Base-by-base conservation (phyloP, 176 grass and related monocot species). In the Ensete glaucum region DNA sequence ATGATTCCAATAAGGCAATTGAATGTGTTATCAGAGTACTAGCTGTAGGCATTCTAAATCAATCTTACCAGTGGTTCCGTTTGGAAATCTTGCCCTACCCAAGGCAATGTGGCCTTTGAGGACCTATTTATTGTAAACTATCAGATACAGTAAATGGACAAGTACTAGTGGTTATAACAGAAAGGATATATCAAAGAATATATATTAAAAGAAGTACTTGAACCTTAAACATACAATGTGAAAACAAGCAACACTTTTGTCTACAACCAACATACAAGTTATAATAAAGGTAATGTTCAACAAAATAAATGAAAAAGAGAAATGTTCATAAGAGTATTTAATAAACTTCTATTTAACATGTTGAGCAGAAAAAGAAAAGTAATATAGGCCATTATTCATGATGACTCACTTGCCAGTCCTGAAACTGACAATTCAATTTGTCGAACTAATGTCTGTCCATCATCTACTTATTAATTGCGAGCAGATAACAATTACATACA, bases 31-130 rank as follows among this genome's bases (percentile, higher is more conserved):
- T 16, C 16, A 76, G 34, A 43, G 34, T n/a, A 29, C 7, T 26
- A 52, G 69, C 21, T 25, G 67, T 65, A 73, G 34, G n/a, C 17
- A 11, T 51, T 49, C 73, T 71, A 57, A 67, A 79, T 43, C 9
- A 0, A 17, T 79, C 24, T 85, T 73, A 94, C 95, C 95, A 78
- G 95, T 94, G 9, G 90, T 99, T 23, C 95, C 88, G 89, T 94
- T 99, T 77, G 90, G 95, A 82, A 98, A 99, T 55, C 77, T 81
- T 73, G 88, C 86, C 62, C 15, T 56, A 72, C 85, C 95, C 66
- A 99, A 81, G 27, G 86, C 95, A 14, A 94, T 94, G 25, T 94
- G 95, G 12, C 95, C 95, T 89, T 91, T 89, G 62, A 94, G 78
- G 0, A 99, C 90, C 90, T 99, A 84, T 78, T 82, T 87, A 34